Conservation (phyloP, 768 basidiomycete species). For the Pisolithus marmoratus region DNA sequence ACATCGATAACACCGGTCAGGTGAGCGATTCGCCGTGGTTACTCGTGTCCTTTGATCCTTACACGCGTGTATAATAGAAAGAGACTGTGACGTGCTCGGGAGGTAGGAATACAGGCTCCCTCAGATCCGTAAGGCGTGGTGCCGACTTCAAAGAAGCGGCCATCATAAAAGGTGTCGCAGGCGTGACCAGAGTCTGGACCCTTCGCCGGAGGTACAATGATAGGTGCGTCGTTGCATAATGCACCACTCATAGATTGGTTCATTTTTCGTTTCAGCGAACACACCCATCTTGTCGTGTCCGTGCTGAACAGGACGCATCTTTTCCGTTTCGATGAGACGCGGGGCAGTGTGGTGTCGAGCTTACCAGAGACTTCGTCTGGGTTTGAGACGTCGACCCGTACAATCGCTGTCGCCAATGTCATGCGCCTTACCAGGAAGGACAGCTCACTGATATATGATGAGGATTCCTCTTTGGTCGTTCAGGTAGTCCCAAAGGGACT, state of each 20-base stretch:
- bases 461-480: constrained; percentile 49
- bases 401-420: constrained; percentile 62
- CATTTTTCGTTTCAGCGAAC: constrained; percentile 31
- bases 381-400: constrained; percentile 46
- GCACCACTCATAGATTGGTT: neutral
- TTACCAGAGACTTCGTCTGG: constrained; percentile 39
- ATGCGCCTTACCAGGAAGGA: constrained; percentile 20
- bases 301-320: constrained; percentile 51
- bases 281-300: constrained; percentile 56
- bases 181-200: constrained; percentile 60
- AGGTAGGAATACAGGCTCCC: constrained; percentile 64
- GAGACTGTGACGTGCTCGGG: constrained; percentile 87
- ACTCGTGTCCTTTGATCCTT: neutral
- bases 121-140: constrained; percentile 76
- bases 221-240: constrained; percentile 33
- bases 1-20: constrained; percentile 66
- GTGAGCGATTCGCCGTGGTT: constrained; percentile 29
- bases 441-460: constrained; percentile 26
- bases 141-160: constrained; percentile 72
- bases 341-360: constrained; percentile 11
- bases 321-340: constrained; percentile 40
- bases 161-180: constrained; percentile 47
- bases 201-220: constrained; percentile 43
- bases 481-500: constrained; percentile 66
- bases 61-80: constrained; percentile 35